These are phyloP conservation scores for Dipteronia sinensis DNA, from an alignment of 345 rosid species.

Conservation along the genomic window DNA sequence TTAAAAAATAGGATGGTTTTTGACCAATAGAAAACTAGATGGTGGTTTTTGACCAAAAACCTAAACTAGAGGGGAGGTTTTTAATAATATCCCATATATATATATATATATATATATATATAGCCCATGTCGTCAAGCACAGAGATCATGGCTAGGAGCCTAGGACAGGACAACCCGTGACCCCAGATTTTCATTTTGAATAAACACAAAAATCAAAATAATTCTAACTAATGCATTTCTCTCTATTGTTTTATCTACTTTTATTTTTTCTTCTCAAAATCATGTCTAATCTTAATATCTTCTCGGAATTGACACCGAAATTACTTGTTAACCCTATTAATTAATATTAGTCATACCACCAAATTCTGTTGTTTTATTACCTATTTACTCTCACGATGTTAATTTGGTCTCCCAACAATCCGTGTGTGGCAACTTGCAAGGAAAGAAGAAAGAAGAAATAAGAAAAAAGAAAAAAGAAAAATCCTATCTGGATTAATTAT, in stretches of 20 bases:
- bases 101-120: no score
- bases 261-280: not conserved
- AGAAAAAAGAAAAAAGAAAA: not conserved
- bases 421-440: constrained; percentile 5
- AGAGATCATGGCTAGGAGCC: not conserved
- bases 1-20: no score
- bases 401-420: not conserved
- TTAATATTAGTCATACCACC: not conserved
- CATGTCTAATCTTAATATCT: not conserved
- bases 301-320: not conserved
- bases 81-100: no score
- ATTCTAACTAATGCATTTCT: no score
- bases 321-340: no score
- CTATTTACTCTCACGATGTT: constrained; percentile 5
- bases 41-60: no score
- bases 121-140: not conserved
- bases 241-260: not conserved
- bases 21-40: no score
- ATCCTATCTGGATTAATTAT: not conserved
- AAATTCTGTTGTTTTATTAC: not conserved
- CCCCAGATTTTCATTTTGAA: not conserved
- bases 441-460: not conserved
- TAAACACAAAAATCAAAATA: not conserved
- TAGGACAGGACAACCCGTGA: not conserved
- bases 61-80: no score